Evolutionary conservation across 2,329 filamentous ascomycete species (phyloP).

Genomic region (Penicillium sp.): DNA sequence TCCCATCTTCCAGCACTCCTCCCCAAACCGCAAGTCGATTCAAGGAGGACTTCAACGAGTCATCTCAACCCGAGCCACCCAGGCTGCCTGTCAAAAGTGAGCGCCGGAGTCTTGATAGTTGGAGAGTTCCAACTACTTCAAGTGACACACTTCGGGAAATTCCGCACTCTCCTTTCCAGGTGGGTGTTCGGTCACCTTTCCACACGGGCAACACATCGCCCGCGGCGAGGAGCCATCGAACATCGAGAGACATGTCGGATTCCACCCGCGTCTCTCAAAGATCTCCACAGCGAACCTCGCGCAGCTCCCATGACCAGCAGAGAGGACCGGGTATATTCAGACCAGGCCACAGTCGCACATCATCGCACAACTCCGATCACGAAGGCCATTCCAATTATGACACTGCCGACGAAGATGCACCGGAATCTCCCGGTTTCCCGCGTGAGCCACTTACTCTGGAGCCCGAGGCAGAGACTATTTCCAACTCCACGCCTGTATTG

Average conservation of each 20-base stretch:
- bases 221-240: background rate
- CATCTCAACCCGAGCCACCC: background rate
- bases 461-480: background rate
- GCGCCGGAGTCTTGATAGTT: conserved; percentile 6
- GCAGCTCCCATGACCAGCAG: background rate
- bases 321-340: background rate
- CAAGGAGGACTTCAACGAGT: conserved; percentile 5
- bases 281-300: conserved; percentile 1
- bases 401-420: conserved; percentile 33
- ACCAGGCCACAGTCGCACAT: conserved; percentile 13
- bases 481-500: background rate
- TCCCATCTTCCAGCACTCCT: background rate
- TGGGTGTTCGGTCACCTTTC: conserved; percentile 3
- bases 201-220: conserved; percentile 8
- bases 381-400: conserved; percentile 33
- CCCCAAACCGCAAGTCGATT: background rate
- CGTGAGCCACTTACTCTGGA: background rate
- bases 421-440: conserved; percentile 12
- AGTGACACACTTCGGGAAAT: background rate
- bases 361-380: conserved; percentile 19
- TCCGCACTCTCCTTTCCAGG: conserved; percentile 1
- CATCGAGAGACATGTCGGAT: conserved; percentile 3
- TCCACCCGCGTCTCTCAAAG: background rate
- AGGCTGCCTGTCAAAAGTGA: conserved; percentile 1
- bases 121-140: conserved; percentile 1